Conservation (phyloP, 805 yeast genomes). For the Suhomyces vadensis region DNA sequence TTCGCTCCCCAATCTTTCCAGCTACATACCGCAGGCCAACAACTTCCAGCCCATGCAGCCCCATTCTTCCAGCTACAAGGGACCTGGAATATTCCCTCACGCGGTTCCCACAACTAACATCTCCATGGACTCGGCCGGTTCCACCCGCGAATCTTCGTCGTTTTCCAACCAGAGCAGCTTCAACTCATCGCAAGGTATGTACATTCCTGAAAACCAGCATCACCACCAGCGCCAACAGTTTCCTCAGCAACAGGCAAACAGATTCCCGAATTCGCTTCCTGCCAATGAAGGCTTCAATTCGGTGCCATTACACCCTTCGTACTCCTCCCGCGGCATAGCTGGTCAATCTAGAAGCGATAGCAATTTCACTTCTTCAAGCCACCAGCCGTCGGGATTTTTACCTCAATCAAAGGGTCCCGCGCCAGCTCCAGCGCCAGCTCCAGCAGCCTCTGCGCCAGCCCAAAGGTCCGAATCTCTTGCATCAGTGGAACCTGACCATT, state of each 20-base stretch:
- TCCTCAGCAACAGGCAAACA: conserved; percentile 8
- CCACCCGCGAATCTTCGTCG: conserved; percentile 16
- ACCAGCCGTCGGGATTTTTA: background rate
- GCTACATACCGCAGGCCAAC: conserved; percentile 7
- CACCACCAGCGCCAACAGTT: conserved; percentile 14
- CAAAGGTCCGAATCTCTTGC: background rate
- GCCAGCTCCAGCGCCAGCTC: too few species aligned
- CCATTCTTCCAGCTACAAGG: conserved; percentile 7
- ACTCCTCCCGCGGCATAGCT: background rate
- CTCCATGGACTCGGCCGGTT: conserved; percentile 47
- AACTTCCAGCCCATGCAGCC: conserved; percentile 7
- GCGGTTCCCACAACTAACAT: conserved; percentile 56
- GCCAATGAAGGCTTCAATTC: conserved; percentile 5
- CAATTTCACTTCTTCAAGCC: background rate
- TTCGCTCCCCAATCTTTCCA: conserved; percentile 14
- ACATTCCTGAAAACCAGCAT: conserved; percentile 20
- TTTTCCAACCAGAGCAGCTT: conserved; percentile 13
- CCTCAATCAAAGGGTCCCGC: background rate
- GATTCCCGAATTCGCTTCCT: conserved; percentile 11
- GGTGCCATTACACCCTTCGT: background rate
- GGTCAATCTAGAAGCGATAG: too few species aligned
- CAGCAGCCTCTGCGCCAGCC: too few species aligned
- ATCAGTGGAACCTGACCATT: conserved; percentile 37
- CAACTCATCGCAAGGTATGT: conserved; percentile 27
- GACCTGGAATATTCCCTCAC: conserved; percentile 22